phyloP scores from a whole-genome alignment of 257 asterid genomes.

The Solanum paucissectum region DNA sequence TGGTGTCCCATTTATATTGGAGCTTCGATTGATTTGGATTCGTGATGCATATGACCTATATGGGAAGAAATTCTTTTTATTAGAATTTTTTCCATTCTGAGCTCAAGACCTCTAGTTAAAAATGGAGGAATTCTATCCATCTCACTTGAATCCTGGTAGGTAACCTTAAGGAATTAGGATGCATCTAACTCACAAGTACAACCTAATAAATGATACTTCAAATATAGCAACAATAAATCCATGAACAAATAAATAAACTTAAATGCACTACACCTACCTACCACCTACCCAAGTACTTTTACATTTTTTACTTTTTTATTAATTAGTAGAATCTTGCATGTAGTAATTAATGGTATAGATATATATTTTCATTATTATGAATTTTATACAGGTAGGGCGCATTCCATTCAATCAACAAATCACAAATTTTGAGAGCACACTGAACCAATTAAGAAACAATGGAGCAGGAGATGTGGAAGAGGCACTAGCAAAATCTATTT shows the following conservation, averaged over 20 bases:
- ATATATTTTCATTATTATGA: background rate
- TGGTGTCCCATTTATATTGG: background rate
- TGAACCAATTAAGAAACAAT: slow-evolving; percentile 41
- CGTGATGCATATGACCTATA: background rate
- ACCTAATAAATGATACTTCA: background rate
- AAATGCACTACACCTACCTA: background rate
- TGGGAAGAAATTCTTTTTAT: background rate
- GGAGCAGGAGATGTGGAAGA: slow-evolving; percentile 52
- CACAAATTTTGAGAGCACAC: slow-evolving; percentile 60
- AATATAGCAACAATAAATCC: background rate
- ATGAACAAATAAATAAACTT: background rate
- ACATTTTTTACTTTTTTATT: background rate
- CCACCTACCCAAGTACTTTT: background rate
- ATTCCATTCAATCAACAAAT: slow-evolving; percentile 97
- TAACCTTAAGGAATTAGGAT: background rate
- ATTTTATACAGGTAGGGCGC: slow-evolving; percentile 43
- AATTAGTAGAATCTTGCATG: background rate
- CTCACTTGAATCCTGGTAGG: background rate
- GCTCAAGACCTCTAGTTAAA: background rate
- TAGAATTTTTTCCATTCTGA: background rate
- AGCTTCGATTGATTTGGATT: background rate
- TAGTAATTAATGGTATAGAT: background rate
- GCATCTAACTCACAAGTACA: background rate
- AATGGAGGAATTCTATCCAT: rapidly evolving
- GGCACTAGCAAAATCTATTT: slow-evolving; percentile 42